Evolutionary conservation across 441 rosid species (phyloP).

Genomic region (Populus tomentosa): DNA sequence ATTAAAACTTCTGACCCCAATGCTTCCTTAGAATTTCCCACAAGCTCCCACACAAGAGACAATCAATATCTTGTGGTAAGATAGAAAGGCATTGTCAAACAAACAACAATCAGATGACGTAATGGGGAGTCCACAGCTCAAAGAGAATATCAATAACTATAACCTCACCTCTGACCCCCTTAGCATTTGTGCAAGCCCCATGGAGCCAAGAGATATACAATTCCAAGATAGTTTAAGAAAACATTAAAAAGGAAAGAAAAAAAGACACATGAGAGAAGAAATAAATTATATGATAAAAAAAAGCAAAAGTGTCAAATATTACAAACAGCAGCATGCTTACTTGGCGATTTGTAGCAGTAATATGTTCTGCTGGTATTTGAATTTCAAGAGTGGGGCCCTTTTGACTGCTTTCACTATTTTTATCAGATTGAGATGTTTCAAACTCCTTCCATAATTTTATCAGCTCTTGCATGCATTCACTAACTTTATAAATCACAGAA

Average conservation of each 20-base stretch:
- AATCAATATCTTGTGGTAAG: background rate
- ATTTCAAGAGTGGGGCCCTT: too few relatives aligned
- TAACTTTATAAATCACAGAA: constrained; percentile 53
- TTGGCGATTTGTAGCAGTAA: too few relatives aligned
- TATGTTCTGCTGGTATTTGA: too few relatives aligned
- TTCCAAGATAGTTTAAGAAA: background rate
- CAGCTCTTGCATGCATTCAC: too few relatives aligned
- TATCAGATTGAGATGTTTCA: too few relatives aligned
- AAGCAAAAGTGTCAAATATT: too few relatives aligned
- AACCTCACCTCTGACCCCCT: background rate
- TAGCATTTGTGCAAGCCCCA: background rate
- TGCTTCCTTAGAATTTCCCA: background rate
- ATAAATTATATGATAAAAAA: too few relatives aligned
- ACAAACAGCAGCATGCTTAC: too few relatives aligned
- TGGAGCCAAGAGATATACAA: background rate
- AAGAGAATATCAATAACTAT: background rate
- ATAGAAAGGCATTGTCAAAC: background rate
- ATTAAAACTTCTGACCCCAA: too few relatives aligned
- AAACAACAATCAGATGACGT: background rate
- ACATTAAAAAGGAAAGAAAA: background rate
- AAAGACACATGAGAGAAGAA: too few relatives aligned
- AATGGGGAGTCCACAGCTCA: background rate
- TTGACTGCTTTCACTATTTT: too few relatives aligned
- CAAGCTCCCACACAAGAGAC: background rate
- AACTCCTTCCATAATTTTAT: too few relatives aligned